A percentile compares a stretch with the other conserved stretches of the same genome.
These are phyloP conservation scores for Colletotrichum shisoi DNA, from an alignment of 2,329 filamentous ascomycete species.

Conservation along the genomic window DNA sequence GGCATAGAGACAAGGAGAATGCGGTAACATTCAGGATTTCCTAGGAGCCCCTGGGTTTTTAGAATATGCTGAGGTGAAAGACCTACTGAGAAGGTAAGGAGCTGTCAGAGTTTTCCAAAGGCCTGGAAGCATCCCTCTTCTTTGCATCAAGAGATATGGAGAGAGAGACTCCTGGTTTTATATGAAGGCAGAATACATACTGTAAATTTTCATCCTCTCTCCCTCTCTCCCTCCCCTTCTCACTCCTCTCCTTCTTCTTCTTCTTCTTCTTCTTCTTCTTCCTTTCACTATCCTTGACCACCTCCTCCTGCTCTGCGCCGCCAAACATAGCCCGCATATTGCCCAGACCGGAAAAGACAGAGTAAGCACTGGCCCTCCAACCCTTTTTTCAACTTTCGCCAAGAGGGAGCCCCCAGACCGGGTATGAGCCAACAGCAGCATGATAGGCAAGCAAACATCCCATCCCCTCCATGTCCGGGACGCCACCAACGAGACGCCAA, in stretches of 20 bases:
- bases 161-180: neutral
- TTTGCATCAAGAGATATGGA: no score
- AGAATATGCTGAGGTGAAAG: neutral
- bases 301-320: neutral
- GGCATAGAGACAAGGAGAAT: neutral
- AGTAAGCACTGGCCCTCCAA: no score
- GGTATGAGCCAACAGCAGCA: neutral
- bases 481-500: slow-evolving; percentile 2
- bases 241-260: no score
- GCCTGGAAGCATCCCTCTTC: no score
- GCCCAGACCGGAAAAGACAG: neutral
- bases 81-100: neutral
- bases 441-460: neutral
- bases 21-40: neutral
- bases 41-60: neutral
- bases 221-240: no score
- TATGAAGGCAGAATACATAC: neutral
- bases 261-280: no score
- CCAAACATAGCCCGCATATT: neutral
- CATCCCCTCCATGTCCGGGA: neutral
- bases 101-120: neutral
- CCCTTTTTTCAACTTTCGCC: no score
- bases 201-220: neutral
- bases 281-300: neutral
- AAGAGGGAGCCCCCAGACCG: neutral